phyloP scores from a whole-genome alignment of 306 rosid genomes.

The Albizia julibrissin region DNA sequence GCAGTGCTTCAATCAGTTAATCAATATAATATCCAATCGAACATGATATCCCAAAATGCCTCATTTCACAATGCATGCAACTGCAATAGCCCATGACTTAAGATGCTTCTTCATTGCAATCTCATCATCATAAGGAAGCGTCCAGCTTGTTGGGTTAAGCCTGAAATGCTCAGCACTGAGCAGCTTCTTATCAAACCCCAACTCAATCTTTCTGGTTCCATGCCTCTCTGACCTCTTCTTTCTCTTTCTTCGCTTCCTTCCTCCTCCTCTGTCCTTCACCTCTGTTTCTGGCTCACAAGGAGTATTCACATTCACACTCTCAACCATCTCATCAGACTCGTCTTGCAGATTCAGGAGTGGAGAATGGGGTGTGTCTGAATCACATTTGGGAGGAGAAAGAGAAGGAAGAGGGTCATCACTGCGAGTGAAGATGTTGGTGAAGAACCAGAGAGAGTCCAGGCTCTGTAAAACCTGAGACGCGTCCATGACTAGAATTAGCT shows the following conservation, averaged over 20 bases:
- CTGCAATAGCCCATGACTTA: constrained; percentile 76
- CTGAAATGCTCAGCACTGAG: neutral
- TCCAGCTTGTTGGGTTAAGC: neutral
- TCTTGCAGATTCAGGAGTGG: constrained; percentile 17
- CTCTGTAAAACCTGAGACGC: constrained; percentile 41
- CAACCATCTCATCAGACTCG: constrained; percentile 1
- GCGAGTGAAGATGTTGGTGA: constrained; percentile 42
- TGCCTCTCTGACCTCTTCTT: constrained; percentile 6
- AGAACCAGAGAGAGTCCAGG: constrained; percentile 74
- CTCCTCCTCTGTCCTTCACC: constrained; percentile 25
- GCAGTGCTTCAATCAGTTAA: neutral
- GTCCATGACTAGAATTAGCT: constrained; percentile 39
- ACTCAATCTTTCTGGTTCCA: constrained; percentile 29
- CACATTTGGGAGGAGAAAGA: neutral
- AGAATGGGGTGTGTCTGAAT: neutral
- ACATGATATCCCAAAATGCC: neutral
- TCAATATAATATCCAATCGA: too few relatives aligned
- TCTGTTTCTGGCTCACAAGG: constrained; percentile 22
- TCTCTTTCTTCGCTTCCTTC: constrained; percentile 17
- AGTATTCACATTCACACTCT: neutral
- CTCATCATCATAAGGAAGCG: constrained; percentile 54
- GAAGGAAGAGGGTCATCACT: neutral
- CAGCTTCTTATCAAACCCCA: constrained; percentile 13
- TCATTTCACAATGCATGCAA: constrained; percentile 62
- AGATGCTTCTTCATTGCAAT: constrained; percentile 74